Evolutionary conservation across 176 grass and related monocot species (phyloP).

Genomic region (Eragrostis nindensis): DNA sequence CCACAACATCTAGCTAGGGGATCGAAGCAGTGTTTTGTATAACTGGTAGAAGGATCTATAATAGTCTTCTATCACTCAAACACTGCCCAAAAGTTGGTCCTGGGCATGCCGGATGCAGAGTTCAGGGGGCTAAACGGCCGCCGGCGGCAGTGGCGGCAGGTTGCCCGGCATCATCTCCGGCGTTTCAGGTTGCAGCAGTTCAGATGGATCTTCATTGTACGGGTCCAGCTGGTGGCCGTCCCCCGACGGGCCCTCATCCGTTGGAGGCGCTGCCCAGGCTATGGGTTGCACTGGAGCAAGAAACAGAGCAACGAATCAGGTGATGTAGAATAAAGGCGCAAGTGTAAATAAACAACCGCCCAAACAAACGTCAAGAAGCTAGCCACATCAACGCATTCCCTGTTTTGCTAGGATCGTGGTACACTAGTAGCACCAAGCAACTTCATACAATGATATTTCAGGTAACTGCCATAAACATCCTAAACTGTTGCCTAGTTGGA

Average conservation of each 20-base stretch:
- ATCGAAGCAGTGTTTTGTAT: no score
- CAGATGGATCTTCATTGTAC: no score
- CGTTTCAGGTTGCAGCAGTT: no score
- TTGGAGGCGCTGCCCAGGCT: background rate
- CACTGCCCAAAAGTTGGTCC: no score
- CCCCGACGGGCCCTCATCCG: background rate
- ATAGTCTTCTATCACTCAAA: no score
- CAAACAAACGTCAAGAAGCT: background rate
- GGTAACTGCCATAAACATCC: background rate
- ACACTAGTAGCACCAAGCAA: background rate
- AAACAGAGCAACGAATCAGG: background rate
- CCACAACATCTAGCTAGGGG: no score
- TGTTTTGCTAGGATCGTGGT: background rate
- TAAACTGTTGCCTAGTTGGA: background rate
- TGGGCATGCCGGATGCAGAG: no score
- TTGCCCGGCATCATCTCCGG: no score
- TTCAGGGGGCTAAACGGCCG: no score
- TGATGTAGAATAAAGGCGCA: background rate
- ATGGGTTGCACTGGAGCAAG: background rate
- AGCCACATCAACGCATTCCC: background rate
- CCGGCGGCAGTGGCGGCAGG: no score
- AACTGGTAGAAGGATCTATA: no score
- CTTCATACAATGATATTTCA: background rate
- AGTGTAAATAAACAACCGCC: background rate
- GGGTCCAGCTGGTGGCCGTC: no score